phyloP scores from a whole-genome alignment of 768 basidiomycete species.

The Lyophyllum decastes region DNA sequence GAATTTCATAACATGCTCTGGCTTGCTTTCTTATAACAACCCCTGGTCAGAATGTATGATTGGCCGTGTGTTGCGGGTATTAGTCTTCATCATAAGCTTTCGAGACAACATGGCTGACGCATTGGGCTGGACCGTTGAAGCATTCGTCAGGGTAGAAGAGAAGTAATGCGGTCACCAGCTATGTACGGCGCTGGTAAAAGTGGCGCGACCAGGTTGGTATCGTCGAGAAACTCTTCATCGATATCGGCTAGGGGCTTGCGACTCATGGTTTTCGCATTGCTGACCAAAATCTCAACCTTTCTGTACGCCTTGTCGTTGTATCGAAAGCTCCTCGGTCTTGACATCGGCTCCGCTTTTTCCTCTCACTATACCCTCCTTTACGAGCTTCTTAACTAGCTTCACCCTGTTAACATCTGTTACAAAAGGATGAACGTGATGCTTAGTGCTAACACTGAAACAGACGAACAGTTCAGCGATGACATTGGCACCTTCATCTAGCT shows the following conservation, averaged over 20 bases:
- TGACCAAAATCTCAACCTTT: conserved; percentile 56
- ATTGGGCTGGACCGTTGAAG: conserved; percentile 45
- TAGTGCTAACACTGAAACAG: no score
- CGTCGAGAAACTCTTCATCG: conserved; percentile 54
- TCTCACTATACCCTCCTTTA: conserved; percentile 45
- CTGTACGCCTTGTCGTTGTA: conserved; percentile 48
- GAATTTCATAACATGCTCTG: conserved; percentile 42
- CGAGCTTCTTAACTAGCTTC: conserved; percentile 45
- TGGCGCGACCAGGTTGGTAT: conserved; percentile 44
- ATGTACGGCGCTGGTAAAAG: conserved; percentile 33
- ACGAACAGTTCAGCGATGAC: conserved; percentile 54
- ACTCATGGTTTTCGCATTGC: conserved; percentile 62
- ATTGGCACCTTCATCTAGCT: conserved; percentile 53
- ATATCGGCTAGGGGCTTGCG: conserved; percentile 47
- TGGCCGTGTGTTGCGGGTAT: no score
- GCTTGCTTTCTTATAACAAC: conserved; percentile 62
- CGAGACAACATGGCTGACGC: conserved; percentile 52
- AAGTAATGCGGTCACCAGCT: conserved; percentile 57
- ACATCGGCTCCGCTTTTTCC: conserved; percentile 47
- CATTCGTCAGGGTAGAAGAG: conserved; percentile 48
- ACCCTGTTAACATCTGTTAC: conserved; percentile 34
- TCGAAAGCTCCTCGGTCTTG: conserved; percentile 51
- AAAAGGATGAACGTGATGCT: neutral
- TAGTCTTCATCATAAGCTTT: conserved; percentile 32
- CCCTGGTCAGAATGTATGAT: conserved; percentile 16